Evolutionary conservation across 805 yeast species (phyloP).

Genomic region (Saturnispora kantuleensis): DNA sequence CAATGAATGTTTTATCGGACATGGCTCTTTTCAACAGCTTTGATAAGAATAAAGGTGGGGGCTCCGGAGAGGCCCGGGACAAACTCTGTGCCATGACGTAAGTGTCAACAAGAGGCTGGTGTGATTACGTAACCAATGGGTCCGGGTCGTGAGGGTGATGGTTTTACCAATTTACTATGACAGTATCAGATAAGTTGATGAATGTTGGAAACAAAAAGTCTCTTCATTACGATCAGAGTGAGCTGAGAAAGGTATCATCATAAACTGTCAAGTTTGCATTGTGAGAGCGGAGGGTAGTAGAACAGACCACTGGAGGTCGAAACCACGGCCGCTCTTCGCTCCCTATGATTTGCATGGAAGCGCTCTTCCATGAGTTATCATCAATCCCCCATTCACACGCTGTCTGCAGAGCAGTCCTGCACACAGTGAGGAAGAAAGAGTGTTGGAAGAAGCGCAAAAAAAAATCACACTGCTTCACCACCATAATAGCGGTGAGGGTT

Average conservation of each 20-base stretch:
- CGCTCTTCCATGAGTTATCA: too few relatives aligned
- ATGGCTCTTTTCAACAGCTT: not conserved
- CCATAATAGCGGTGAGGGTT: too few relatives aligned
- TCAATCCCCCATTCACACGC: too few relatives aligned
- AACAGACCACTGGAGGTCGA: too few relatives aligned
- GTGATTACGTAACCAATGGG: too few relatives aligned
- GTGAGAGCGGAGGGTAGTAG: not conserved
- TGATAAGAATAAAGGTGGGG: not conserved
- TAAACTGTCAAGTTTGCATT: constrained; percentile 17
- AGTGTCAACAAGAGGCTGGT: too few relatives aligned
- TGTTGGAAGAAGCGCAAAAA: too few relatives aligned
- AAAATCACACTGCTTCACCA: not conserved
- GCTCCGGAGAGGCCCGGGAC: not conserved
- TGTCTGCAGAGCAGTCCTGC: too few relatives aligned
- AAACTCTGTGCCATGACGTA: too few relatives aligned
- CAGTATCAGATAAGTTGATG: constrained; percentile 30
- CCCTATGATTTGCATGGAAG: not conserved
- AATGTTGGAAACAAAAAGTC: constrained; percentile 38
- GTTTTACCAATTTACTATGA: not conserved
- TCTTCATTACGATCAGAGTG: constrained; percentile 50
- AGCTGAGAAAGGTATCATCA: constrained; percentile 51
- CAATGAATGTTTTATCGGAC: constrained; percentile 7
- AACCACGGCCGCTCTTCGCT: not conserved
- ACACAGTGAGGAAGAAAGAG: too few relatives aligned
- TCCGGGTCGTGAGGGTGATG: too few relatives aligned